Evolutionary conservation across 306 rosid genomes (phyloP).

Genomic region (Lathyrus aphaca): DNA sequence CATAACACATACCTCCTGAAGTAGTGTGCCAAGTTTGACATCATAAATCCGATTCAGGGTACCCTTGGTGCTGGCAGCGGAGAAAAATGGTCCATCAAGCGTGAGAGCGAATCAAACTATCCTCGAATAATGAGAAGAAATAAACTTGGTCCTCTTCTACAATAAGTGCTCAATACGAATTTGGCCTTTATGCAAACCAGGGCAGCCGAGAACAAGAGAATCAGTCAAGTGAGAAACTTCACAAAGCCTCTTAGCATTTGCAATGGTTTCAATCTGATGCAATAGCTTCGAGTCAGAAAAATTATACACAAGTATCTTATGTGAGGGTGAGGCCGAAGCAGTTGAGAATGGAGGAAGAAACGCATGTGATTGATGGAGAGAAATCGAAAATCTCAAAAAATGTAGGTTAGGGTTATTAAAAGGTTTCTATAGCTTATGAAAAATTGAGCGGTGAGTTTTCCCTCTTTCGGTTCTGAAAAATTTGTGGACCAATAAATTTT

Average conservation of each 20-base stretch:
- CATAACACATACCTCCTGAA: constrained; percentile 75
- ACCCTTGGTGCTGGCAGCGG: constrained; percentile 83
- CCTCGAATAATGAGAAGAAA: constrained; percentile 74
- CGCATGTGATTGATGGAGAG: too few relatives aligned
- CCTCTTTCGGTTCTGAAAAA: too few relatives aligned
- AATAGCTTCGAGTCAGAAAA: constrained; percentile 67
- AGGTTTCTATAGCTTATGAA: too few relatives aligned
- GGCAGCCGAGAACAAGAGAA: constrained; percentile 73
- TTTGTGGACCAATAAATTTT: too few relatives aligned
- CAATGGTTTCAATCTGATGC: constrained; percentile 78
- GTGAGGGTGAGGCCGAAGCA: too few relatives aligned
- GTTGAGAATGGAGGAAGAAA: too few relatives aligned
- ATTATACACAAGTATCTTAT: too few relatives aligned
- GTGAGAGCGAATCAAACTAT: constrained; percentile 82
- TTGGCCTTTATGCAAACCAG: constrained; percentile 77
- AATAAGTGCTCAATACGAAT: constrained; percentile 76
- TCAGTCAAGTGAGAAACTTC: constrained; percentile 66
- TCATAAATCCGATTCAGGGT: constrained; percentile 76
- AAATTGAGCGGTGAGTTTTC: too few relatives aligned
- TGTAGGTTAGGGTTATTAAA: too few relatives aligned
- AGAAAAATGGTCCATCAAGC: constrained; percentile 78
- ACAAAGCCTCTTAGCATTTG: constrained; percentile 86
- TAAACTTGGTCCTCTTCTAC: constrained; percentile 67
- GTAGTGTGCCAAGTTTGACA: constrained; percentile 63
- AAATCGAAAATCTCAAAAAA: too few relatives aligned